A percentile compares a stretch with the other conserved stretches of the same genome.
Evolutionary conservation across 2,329 filamentous ascomycete genomes (phyloP).

Genomic region (Fusarium sp.): DNA sequence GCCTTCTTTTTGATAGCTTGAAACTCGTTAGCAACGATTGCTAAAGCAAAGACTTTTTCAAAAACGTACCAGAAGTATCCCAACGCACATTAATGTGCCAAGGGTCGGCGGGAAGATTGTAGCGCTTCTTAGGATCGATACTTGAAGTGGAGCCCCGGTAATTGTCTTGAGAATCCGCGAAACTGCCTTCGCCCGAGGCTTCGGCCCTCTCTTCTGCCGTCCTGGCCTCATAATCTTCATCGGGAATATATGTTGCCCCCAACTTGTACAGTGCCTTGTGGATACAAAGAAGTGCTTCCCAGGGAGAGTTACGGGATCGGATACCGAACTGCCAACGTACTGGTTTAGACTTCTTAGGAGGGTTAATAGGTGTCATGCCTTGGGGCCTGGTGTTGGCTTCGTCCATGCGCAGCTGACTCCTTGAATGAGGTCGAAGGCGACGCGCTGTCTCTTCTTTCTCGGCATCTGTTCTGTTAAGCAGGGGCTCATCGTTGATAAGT

Average conservation of each 20-base stretch:
- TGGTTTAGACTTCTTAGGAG: slow-evolving; percentile 77
- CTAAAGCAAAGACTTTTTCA: not conserved
- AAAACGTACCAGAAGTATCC: slow-evolving; percentile 79
- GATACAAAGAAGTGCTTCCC: slow-evolving; percentile 93
- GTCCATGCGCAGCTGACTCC: slow-evolving; percentile 76
- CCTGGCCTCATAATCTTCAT: slow-evolving; percentile 66
- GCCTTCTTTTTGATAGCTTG: slow-evolving; percentile 47
- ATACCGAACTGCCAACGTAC: slow-evolving; percentile 99
- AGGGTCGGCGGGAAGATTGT: slow-evolving; percentile 89
- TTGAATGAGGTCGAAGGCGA: slow-evolving; percentile 85
- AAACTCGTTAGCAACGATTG: slow-evolving; percentile 23
- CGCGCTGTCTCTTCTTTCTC: slow-evolving; percentile 85
- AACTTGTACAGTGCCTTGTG: slow-evolving; percentile 91
- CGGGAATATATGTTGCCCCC: slow-evolving; percentile 85
- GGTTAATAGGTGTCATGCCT: slow-evolving; percentile 70
- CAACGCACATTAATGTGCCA: slow-evolving; percentile 96
- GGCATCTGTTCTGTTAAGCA: slow-evolving; percentile 68
- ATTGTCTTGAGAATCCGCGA: slow-evolving; percentile 53
- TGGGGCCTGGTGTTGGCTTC: slow-evolving; percentile 69
- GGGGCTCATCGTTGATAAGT: slow-evolving; percentile 59
- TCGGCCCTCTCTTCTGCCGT: slow-evolving; percentile 57
- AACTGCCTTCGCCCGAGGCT: slow-evolving; percentile 54
- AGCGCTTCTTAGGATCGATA: slow-evolving; percentile 70
- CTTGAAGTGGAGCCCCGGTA: slow-evolving; percentile 52
- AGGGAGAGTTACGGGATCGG: slow-evolving; percentile 89